phyloP scores from a whole-genome alignment of 805 yeast species.

The Brettanomyces anomalus region DNA sequence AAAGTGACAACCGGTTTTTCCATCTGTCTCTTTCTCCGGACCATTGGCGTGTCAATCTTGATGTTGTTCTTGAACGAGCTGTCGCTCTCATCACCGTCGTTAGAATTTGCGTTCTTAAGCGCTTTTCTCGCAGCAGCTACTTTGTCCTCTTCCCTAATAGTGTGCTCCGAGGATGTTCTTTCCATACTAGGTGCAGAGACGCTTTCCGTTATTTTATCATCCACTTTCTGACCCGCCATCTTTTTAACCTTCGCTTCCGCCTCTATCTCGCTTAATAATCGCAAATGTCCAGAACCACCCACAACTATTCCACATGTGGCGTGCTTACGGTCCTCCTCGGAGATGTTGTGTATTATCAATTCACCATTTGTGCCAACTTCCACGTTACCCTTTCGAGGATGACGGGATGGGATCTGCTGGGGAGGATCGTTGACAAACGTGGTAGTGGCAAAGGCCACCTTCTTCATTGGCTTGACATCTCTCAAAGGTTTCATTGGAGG shows the following conservation, averaged over 20 bases:
- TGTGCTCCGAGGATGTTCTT: conserved; percentile 16
- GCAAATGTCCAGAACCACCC: conserved; percentile 67
- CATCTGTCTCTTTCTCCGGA: conserved; percentile 27
- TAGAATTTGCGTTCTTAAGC: conserved; percentile 9
- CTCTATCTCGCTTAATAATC: conserved; percentile 23
- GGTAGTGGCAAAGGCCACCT: conserved; percentile 74
- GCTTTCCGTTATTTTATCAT: conserved; percentile 12
- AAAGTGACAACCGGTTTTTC: conserved; percentile 29
- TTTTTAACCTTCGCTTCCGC: not conserved
- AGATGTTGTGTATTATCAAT: conserved; percentile 24
- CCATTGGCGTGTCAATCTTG: conserved; percentile 66
- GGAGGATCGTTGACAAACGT: conserved; percentile 77
- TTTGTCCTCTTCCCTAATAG: conserved; percentile 23
- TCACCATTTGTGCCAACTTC: conserved; percentile 27
- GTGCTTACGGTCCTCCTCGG: conserved; percentile 23
- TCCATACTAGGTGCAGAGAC: conserved; percentile 13
- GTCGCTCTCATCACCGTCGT: conserved; percentile 12
- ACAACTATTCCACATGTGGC: conserved; percentile 66
- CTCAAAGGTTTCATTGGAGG: conserved; percentile 23
- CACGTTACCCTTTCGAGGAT: conserved; percentile 74
- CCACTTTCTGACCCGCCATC: conserved; percentile 7
- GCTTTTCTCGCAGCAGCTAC: conserved; percentile 23
- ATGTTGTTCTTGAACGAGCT: conserved; percentile 14
- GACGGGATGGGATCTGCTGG: conserved; percentile 85
- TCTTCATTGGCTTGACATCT: conserved; percentile 32